Evolutionary conservation across 345 rosid species (phyloP).

Genomic region (Orychophragmus violaceus): DNA sequence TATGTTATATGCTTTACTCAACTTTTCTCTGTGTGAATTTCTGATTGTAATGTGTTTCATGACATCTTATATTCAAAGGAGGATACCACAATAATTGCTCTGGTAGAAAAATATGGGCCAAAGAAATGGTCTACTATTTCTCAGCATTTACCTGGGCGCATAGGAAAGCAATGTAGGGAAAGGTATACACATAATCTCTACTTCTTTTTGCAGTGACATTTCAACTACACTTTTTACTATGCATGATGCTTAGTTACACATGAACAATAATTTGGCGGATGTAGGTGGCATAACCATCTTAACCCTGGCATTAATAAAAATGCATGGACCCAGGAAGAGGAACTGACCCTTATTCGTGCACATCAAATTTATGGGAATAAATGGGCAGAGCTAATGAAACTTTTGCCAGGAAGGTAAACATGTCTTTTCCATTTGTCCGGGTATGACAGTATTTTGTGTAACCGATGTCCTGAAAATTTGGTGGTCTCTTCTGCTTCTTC

Average conservation of each 20-base stretch:
- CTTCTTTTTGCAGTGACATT: not conserved
- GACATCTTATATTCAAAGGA: conserved; percentile 43
- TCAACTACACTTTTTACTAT: not conserved
- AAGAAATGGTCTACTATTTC: conserved; percentile 99
- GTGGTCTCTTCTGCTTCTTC: not conserved
- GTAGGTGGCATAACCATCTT: conserved; percentile 99
- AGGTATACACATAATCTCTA: conserved; percentile 42
- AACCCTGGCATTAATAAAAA: conserved; percentile 95
- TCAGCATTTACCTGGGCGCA: conserved; percentile 96
- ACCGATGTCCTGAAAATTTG: not conserved
- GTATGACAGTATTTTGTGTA: not conserved
- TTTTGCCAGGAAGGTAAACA: conserved; percentile 93
- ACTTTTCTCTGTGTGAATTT: not conserved
- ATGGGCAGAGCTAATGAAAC: conserved; percentile 97
- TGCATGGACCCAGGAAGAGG: conserved; percentile 99
- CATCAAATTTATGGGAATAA: conserved; percentile 94
- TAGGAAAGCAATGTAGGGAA: conserved; percentile 98
- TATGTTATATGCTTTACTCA: conserved; percentile 7
- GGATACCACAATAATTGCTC: conserved; percentile 67
- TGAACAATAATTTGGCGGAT: conserved; percentile 20
- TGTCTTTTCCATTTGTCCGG: not conserved
- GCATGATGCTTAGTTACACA: not conserved
- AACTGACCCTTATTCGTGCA: conserved; percentile 88
- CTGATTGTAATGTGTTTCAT: not conserved
- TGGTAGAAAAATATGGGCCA: conserved; percentile 85